phyloP scores from a whole-genome alignment of 345 rosid genomes.

The Eucalyptus cloeziana region DNA sequence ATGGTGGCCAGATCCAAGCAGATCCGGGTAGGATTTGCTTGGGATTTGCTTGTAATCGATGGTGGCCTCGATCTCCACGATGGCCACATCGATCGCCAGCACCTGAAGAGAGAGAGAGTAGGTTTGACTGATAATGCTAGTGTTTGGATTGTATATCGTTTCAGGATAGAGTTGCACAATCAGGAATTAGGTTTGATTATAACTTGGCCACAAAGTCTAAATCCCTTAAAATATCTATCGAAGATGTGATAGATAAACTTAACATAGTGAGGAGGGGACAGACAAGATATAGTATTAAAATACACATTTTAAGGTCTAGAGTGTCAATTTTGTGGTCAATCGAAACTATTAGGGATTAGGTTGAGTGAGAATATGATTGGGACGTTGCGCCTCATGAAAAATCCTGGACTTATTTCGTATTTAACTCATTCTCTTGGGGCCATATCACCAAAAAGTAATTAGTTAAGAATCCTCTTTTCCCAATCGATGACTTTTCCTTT shows the following conservation, averaged over 20 bases:
- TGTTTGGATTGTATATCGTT: not conserved
- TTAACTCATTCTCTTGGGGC: not conserved
- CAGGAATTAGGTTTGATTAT: not conserved
- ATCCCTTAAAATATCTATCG: not conserved
- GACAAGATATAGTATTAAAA: not conserved
- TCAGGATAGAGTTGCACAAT: not conserved
- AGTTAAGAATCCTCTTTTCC: not conserved
- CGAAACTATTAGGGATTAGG: not conserved
- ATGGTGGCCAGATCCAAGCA: not conserved
- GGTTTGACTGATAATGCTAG: not conserved
- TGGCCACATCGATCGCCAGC: not conserved
- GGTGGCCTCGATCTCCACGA: not conserved
- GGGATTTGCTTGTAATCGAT: not conserved
- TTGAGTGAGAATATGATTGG: not conserved
- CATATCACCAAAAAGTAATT: not conserved
- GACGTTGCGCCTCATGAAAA: not conserved
- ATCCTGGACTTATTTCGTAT: not conserved
- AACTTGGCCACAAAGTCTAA: not conserved
- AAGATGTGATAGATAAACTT: not conserved
- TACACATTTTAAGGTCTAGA: not conserved
- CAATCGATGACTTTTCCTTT: not conserved
- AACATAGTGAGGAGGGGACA: not conserved
- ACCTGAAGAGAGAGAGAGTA: not conserved
- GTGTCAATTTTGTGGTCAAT: not conserved
- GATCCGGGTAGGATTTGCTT: not conserved